Evolutionary conservation across 129 eudicot species (phyloP).

Genomic region (Artemisia annua): DNA sequence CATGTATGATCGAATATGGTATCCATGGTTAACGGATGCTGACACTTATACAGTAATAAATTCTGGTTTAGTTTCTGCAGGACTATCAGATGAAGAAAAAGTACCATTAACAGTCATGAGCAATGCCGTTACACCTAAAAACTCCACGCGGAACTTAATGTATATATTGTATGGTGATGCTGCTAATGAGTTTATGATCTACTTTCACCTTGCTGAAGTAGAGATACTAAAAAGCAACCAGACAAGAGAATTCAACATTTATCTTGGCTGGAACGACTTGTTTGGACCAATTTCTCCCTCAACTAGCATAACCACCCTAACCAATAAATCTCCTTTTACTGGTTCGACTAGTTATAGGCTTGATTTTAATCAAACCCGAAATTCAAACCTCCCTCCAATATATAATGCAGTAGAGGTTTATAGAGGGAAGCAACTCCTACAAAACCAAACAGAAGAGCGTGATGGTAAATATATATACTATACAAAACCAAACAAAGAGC

Average conservation of each 20-base stretch:
- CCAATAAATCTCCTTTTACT: background rate
- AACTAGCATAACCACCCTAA: background rate
- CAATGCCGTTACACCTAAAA: slow-evolving; percentile 12
- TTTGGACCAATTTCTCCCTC: background rate
- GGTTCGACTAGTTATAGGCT: background rate
- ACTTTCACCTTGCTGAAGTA: slow-evolving; percentile 40
- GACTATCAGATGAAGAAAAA: background rate
- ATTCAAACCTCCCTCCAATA: slow-evolving; percentile 36
- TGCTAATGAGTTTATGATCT: slow-evolving; percentile 16
- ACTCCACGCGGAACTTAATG: background rate
- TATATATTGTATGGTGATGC: background rate
- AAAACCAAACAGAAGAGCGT: slow-evolving; percentile 9
- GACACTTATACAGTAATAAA: background rate
- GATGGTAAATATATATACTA: too few relatives aligned
- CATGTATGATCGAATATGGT: slow-evolving; percentile 14
- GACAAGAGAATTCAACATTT: slow-evolving; percentile 37
- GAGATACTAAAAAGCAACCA: slow-evolving; percentile 14
- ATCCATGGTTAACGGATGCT: background rate
- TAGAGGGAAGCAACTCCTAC: slow-evolving; percentile 5
- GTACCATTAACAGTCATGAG: slow-evolving; percentile 21
- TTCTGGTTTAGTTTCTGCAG: background rate
- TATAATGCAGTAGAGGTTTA: slow-evolving; percentile 35
- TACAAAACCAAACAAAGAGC: slow-evolving; percentile 19
- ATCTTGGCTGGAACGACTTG: slow-evolving; percentile 6
- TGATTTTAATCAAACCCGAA: slow-evolving; percentile 8